Evolutionary conservation across 805 yeast species (phyloP), one percentile per base, ranked within the genome.

Genomic region (Metschnikowia continentalis): DNA sequence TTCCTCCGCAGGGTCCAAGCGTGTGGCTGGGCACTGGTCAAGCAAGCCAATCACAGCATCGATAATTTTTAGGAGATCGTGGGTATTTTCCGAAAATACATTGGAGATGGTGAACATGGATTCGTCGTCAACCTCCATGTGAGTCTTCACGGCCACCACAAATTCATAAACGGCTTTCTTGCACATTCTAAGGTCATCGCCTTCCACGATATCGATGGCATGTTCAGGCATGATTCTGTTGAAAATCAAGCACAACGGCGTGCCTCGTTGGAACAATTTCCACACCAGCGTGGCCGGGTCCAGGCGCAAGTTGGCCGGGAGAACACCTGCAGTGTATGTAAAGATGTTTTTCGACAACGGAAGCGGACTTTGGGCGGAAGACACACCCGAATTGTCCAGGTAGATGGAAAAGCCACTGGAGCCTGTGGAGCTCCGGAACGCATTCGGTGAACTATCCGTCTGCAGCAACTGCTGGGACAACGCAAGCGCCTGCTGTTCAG

Each of bases 231-330:
- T 54, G 19, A 90, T 77, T 13, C 82, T 74, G 68, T 94, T 92
- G 74, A 86, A 89, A 6, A 92, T 72, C 39, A 89, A 79, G 67
- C 98, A 91, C 39, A 94, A 73, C 3, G 98, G 96, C 2, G 95
- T 85, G 10, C 98, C 99, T 61, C 88, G 90, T 61, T 92, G 95
- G 61, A 94, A 84, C 33, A 94, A 72, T 57, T 89, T 84, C 82
- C 96, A 88, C 40, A 94, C 65, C 55, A 90, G 91, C 1, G 97
- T 90, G 2, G 88, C 97, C 3, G 98, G 97, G 65, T 94, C 99
- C 62, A 88, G 86, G 56, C 80, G 79, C 53, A 80, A 77, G 55
- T 79, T 82, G 5, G 87, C 87, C 3, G 92, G 95, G 41, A 84
- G 74, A 14, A 86, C 83, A 30, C 95, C 95, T 53, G 86, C 87